Base-by-base conservation (phyloP, 2,329 filamentous ascomycete genomes). In the Talaromyces atroroseus region DNA sequence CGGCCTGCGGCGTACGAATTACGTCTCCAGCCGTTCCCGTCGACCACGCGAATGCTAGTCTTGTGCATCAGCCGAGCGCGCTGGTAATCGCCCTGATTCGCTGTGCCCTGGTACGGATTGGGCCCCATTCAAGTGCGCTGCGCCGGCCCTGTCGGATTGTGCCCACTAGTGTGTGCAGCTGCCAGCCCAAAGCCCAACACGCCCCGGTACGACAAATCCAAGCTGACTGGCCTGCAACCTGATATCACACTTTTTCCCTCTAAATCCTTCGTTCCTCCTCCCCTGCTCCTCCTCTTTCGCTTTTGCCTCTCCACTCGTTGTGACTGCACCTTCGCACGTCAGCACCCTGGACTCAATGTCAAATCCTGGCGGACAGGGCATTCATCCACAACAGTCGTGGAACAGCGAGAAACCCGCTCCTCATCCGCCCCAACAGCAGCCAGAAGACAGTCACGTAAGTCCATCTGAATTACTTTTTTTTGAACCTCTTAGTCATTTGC, bases 11-110 rank as follows among this genome's bases (percentile, higher is more conserved):
- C 42, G 48, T 52, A 51, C 49, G 42, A 50, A 58, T 58, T 58
- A 54, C 56, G 56, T 58, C 56, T 58, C 56, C 56, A 58, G 56
- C 52, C 56, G 56, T 58, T 58, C 56, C 51, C 56, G 56, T 58
- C 56, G 52, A 58, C 56, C 56, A 58, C 56, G 56, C 56, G 56
- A 58, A 58, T 49, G 51, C 51, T 58, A 54, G 50, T 58, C 56
- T 54, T 58, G 56, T 54, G 56, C 56, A 58, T 58, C 56, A 58
- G 56, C 56, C 56, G 56, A 58, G 52, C 49, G 50, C 50, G 46
- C 56, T 58, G 50, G 56, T 51, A 58, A 49, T 45, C 50, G 45
- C 46, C 53, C 50, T 58, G 56, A 58, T 58, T 58, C 56, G 56
- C 50, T 48, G 50, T 50, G 56, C 50, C 56, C 51, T 58, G 50